Evolutionary conservation across 352 stramenopile genomes (phyloP), one percentile per base, ranked within the genome.

Genomic region (Phytopythium helicoides): DNA sequence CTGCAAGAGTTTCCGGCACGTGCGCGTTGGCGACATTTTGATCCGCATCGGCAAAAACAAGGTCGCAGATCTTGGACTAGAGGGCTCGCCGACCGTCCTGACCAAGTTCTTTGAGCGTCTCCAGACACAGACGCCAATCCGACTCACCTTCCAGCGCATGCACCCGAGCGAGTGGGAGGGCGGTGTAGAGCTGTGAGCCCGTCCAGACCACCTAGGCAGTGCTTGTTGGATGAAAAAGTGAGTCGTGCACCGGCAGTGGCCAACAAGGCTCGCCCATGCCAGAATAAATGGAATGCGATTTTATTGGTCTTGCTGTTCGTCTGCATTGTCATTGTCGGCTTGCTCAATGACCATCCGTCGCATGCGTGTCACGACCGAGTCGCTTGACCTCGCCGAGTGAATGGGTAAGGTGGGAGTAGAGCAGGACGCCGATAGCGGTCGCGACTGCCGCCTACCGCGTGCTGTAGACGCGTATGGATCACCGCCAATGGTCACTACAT

Each of bases 21-120:
- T 89, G 5, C 79, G 66, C 19, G 66, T 85, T 9, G 79, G 79
- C 12, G 79, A 89, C 46, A 74, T 89, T 26, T 39, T 89, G 11
- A 79, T 89, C 56, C 60, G 81, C 33, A 71, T 89, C 15, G 79
- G 74, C 33, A 69, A 78, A 51, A 59, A 54, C 3, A 64, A 82
- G 39, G 67, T 89, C 14, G 86, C 76, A 26, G 79, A 87, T n/a
- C 62, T 89, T n/a, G 68, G 72, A 8, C 52, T 86, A 3, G 79
- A 86, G 18, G 64, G 68, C 35, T 72, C 76, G 9, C 71, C 73
- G 10, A 58, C 62, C 5, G 79, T 82, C 46, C 47, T 89, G 39
- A 86, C 79, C 28, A 86, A 82, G 58, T 79, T 86, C 45, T 89
- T 89, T 51, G 80, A 75, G 2, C 76, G 83, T 35, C 54, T 89